Percentiles rank a stretch among this genome's conserved stretches.
These are phyloP conservation scores for Pythium vanterpoolii DNA, from an alignment of 352 stramenopile species.

Conservation along the genomic window DNA sequence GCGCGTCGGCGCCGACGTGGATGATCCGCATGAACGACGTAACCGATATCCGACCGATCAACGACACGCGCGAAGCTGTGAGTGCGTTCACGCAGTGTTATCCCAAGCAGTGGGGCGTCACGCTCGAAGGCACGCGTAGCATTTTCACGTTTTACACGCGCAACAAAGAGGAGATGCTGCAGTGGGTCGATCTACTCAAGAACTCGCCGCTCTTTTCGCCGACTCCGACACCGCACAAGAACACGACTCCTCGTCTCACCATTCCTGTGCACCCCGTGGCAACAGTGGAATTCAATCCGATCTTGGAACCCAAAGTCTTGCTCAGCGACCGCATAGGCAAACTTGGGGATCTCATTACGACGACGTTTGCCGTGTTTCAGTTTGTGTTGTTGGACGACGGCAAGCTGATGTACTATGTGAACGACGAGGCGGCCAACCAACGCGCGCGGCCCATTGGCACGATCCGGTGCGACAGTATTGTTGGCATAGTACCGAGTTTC, in stretches of 20 bases:
- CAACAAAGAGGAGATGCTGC: slow-evolving; percentile 68
- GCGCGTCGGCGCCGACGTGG: slow-evolving; percentile 63
- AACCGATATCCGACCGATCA: slow-evolving; percentile 78
- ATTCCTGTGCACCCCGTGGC: slow-evolving; percentile 81
- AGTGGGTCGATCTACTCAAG: slow-evolving; percentile 87
- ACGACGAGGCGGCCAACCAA: slow-evolving; percentile 45
- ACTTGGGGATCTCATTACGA: slow-evolving; percentile 66
- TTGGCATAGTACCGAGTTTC: slow-evolving; percentile 74
- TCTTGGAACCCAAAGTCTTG: slow-evolving; percentile 66
- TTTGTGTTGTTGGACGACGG: slow-evolving; percentile 79
- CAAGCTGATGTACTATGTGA: slow-evolving; percentile 79
- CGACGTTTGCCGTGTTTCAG: slow-evolving; percentile 58
- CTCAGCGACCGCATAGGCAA: slow-evolving; percentile 73
- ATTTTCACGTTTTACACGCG: slow-evolving; percentile 88
- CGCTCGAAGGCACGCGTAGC: slow-evolving; percentile 69
- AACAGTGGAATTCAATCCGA: slow-evolving; percentile 68
- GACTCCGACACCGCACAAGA: slow-evolving; percentile 8
- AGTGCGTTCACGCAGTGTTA: slow-evolving; percentile 79
- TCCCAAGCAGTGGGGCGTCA: slow-evolving; percentile 84
- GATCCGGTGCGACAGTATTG: slow-evolving; percentile 77
- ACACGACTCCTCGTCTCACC: slow-evolving; percentile 48
- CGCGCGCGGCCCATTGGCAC: slow-evolving; percentile 71
- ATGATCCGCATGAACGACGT: slow-evolving; percentile 82
- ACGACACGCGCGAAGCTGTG: slow-evolving; percentile 76
- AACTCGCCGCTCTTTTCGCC: slow-evolving; percentile 76